Conservation (phyloP, 1,284 basidiomycete genomes). For the Sanghuangporus baumii region DNA sequence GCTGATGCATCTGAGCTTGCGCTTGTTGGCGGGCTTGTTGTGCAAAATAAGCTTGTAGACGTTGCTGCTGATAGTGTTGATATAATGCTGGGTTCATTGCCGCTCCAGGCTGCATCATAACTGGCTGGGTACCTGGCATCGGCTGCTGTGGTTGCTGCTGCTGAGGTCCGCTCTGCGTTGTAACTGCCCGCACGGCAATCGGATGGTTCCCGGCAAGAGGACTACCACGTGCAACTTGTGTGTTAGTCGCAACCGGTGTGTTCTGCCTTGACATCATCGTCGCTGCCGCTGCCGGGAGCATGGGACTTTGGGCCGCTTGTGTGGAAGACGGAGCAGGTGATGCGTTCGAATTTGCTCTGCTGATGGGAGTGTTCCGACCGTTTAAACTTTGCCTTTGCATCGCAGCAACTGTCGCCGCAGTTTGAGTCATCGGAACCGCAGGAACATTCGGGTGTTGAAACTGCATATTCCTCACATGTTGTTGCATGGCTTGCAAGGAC, state of each 20-base stretch:
- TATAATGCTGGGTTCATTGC: conserved; percentile 2
- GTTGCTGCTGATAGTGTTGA: conserved; percentile 18
- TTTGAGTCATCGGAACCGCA: neutral
- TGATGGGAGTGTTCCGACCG: conserved; percentile 11
- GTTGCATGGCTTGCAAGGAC: conserved; percentile 2
- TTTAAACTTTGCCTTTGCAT: conserved; percentile 8
- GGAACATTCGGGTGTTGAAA: neutral
- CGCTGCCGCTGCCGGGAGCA: conserved; percentile 10
- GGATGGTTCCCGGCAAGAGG: conserved; percentile 24
- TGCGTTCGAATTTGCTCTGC: neutral
- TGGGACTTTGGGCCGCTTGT: conserved; percentile 14
- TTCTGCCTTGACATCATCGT: conserved; percentile 12
- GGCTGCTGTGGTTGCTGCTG: conserved; percentile 20
- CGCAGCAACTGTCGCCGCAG: conserved; percentile 1
- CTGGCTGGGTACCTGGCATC: conserved; percentile 9
- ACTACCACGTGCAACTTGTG: conserved; percentile 21
- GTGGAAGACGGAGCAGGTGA: conserved; percentile 10
- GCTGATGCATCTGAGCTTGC: conserved; percentile 19
- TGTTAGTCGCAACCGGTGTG: conserved; percentile 9
- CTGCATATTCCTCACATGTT: neutral
- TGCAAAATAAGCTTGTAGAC: conserved; percentile 19
- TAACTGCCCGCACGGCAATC: conserved; percentile 12
- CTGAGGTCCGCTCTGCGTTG: neutral
- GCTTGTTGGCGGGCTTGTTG: conserved; percentile 14
- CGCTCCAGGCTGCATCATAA: conserved; percentile 12